Conservation (phyloP, 2,329 filamentous ascomycete genomes). For the Neofusicoccum kwambonambiense region DNA sequence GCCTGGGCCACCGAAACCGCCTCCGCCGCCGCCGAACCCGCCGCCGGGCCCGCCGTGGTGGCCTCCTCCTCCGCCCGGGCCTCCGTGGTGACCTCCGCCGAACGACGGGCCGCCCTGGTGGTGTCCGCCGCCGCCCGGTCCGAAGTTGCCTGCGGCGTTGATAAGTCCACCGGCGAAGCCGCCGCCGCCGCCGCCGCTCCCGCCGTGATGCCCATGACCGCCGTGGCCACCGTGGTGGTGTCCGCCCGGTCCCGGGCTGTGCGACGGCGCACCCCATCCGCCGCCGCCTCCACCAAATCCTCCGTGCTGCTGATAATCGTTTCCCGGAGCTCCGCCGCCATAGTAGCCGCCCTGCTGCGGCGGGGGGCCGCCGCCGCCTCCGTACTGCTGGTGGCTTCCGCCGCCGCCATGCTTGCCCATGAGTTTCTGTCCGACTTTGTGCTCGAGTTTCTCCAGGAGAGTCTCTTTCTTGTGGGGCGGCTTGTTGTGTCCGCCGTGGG, state of each 20-base stretch:
- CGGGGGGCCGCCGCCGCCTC: neutral
- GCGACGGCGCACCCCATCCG: neutral
- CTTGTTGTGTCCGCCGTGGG: constrained; percentile 2
- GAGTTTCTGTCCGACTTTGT: constrained; percentile 12
- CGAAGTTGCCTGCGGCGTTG: too few relatives aligned
- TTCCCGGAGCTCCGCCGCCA: neutral
- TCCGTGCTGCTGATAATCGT: neutral
- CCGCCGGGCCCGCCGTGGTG: neutral
- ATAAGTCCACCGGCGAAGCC: neutral
- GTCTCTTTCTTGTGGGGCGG: constrained; percentile 7
- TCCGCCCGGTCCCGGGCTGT: neutral
- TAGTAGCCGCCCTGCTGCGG: constrained; percentile 8
- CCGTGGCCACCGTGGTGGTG: neutral
- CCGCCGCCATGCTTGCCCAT: neutral
- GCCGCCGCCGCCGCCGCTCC: neutral
- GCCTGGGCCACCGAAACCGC: neutral
- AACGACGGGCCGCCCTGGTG: neutral
- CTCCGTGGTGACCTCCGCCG: neutral
- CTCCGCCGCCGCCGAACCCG: neutral
- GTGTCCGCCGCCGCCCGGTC: too few relatives aligned
- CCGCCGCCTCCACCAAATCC: neutral
- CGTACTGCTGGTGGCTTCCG: neutral
- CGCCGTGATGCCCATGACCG: constrained; percentile 2
- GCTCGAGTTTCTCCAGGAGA: constrained; percentile 15
- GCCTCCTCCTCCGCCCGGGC: neutral